phyloP scores from a whole-genome alignment of 2,329 filamentous ascomycete genomes.

The Magnaporthales sp. region DNA sequence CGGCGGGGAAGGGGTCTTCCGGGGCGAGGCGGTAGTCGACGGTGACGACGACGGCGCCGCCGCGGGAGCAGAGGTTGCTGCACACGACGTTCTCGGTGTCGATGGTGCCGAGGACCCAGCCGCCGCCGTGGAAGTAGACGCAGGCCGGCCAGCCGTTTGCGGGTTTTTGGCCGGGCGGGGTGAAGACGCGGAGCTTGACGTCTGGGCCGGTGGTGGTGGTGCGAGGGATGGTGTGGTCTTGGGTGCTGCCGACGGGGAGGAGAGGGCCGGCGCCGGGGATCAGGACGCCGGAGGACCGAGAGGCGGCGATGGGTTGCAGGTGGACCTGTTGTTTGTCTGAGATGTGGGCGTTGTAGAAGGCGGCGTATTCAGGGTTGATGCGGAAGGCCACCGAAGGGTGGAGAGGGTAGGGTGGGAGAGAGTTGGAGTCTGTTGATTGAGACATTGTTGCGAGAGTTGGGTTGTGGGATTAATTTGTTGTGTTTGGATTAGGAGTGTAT shows the following conservation, averaged over 20 bases:
- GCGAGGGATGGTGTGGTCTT: slow-evolving; percentile 33
- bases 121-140: slow-evolving; percentile 49
- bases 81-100: slow-evolving; percentile 49
- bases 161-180: slow-evolving; percentile 33
- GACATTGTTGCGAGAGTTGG: not conserved
- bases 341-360: slow-evolving; percentile 43
- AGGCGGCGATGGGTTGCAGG: slow-evolving; percentile 41
- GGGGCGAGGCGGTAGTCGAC: slow-evolving; percentile 51
- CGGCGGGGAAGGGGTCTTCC: slow-evolving; percentile 46
- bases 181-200: slow-evolving; percentile 40
- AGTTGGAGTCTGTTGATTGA: not conserved
- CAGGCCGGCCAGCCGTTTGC: slow-evolving; percentile 43
- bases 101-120: slow-evolving; percentile 50
- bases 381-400: slow-evolving; percentile 35
- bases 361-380: slow-evolving; percentile 40
- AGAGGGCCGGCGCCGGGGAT: slow-evolving; percentile 42
- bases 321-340: slow-evolving; percentile 44
- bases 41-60: slow-evolving; percentile 42
- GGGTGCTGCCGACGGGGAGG: slow-evolving; percentile 34
- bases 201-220: slow-evolving; percentile 36
- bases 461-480: not conserved
- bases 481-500: not conserved
- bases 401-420: slow-evolving; percentile 30
- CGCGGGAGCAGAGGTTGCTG: slow-evolving; percentile 38
- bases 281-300: slow-evolving; percentile 38